phyloP scores from a whole-genome alignment of 139 green algal genomes.

The Chlorella sp. region DNA sequence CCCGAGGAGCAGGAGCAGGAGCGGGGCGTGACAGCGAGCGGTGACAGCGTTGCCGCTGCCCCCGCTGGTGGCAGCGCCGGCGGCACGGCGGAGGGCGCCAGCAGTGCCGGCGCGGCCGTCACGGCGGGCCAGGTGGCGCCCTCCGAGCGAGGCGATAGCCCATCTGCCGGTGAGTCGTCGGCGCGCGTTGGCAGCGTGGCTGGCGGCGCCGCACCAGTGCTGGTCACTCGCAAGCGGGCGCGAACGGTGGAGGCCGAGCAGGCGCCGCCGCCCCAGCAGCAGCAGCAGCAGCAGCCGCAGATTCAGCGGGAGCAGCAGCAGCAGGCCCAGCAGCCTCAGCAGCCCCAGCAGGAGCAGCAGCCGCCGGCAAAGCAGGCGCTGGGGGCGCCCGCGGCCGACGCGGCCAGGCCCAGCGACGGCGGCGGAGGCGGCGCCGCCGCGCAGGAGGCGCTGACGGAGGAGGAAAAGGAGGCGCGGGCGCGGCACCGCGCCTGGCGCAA shows the following conservation, averaged over 20 bases:
- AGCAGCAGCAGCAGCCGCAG: slow-evolving; percentile 4
- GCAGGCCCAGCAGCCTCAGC: not conserved
- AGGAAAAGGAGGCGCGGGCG: not conserved
- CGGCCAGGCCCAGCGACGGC: not conserved
- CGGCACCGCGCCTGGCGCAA: not conserved
- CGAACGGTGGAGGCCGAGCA: not conserved
- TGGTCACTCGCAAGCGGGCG: too few species aligned
- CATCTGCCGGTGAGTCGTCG: too few species aligned
- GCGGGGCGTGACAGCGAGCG: too few species aligned
- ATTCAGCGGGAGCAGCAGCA: not conserved
- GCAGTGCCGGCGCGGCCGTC: too few species aligned
- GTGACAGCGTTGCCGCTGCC: too few species aligned
- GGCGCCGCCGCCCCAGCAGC: not conserved
- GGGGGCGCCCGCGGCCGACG: not conserved
- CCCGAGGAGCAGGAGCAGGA: not conserved
- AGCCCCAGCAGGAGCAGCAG: slow-evolving; percentile 9
- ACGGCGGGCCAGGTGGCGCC: too few species aligned
- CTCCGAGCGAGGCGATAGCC: too few species aligned
- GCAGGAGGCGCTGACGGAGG: not conserved
- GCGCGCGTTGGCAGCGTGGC: too few species aligned
- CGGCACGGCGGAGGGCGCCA: too few species aligned
- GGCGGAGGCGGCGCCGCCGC: not conserved
- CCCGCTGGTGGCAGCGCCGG: too few species aligned
- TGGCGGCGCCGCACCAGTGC: too few species aligned
- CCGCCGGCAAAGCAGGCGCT: too few species aligned